phyloP scores from a whole-genome alignment of 495 filamentous ascomycete species.

The Aspergillus ostianus region DNA sequence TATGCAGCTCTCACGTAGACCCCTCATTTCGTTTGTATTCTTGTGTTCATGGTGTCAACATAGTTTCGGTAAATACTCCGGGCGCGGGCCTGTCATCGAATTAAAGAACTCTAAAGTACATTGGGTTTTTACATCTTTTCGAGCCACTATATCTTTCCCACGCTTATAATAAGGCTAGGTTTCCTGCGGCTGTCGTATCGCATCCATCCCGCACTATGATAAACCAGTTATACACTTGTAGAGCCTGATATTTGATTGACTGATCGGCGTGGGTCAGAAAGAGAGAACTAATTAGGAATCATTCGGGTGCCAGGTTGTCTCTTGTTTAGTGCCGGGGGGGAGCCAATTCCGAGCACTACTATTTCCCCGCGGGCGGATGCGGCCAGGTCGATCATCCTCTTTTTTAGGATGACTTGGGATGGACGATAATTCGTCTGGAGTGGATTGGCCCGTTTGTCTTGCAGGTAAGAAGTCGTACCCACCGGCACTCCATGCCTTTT shows the following conservation, averaged over 20 bases:
- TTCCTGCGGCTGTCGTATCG: too few relatives aligned
- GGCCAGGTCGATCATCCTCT: constrained; percentile 52
- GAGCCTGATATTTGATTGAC: not conserved
- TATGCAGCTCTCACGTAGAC: too few relatives aligned
- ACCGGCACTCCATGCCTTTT: constrained; percentile 41
- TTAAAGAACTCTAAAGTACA: not conserved
- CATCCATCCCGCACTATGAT: not conserved
- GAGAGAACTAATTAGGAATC: constrained; percentile 35
- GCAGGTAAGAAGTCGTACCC: constrained; percentile 38
- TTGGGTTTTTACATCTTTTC: not conserved
- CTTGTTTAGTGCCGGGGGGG: constrained; percentile 71
- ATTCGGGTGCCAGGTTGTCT: constrained; percentile 73
- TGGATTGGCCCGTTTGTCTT: constrained; percentile 26
- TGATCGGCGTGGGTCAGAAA: constrained; percentile 14
- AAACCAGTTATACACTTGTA: not conserved
- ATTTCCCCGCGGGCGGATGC: constrained; percentile 50
- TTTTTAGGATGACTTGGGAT: constrained; percentile 54
- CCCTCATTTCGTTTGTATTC: too few relatives aligned
- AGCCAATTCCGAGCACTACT: constrained; percentile 63
- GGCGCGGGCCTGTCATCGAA: too few relatives aligned
- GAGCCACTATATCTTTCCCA: not conserved
- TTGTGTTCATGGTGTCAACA: too few relatives aligned
- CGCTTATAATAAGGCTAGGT: too few relatives aligned
- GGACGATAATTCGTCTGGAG: constrained; percentile 27
- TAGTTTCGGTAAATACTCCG: too few relatives aligned